Evolutionary conservation across 495 filamentous ascomycete genomes (phyloP).

Genomic region (Jackrogersella multiformis): DNA sequence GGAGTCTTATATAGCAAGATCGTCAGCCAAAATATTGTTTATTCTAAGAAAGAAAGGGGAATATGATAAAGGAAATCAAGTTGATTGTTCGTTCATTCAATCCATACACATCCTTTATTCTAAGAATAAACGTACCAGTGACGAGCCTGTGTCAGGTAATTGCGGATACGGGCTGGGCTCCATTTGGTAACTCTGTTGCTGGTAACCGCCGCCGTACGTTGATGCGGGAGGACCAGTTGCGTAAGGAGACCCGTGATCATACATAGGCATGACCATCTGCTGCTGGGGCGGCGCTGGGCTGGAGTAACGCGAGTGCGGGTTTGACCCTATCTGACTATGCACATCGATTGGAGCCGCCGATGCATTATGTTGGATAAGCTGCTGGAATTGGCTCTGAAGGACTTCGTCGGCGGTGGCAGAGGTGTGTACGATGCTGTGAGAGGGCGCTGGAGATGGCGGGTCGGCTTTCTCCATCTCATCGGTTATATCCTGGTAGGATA

Average conservation of each 20-base stretch:
- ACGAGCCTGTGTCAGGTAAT: constrained; percentile 40
- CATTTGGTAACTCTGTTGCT: constrained; percentile 49
- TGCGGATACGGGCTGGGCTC: constrained; percentile 49
- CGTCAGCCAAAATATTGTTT: constrained; percentile 9
- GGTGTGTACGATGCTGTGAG: constrained; percentile 34
- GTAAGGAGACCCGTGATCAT: constrained; percentile 42
- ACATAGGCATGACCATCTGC: constrained; percentile 37
- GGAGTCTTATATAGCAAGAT: constrained; percentile 35
- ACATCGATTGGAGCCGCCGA: constrained; percentile 39
- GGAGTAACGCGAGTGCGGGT: constrained; percentile 54
- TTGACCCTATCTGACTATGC: constrained; percentile 49
- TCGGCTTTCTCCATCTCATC: constrained; percentile 50
- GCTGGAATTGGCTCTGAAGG: constrained; percentile 57
- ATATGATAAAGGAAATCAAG: constrained; percentile 23
- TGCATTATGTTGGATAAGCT: constrained; percentile 62
- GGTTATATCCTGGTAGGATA: constrained; percentile 7
- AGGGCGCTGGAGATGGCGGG: constrained; percentile 55
- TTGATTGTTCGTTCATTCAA: constrained; percentile 28
- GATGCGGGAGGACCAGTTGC: constrained; percentile 8
- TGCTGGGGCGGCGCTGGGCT: constrained; percentile 49
- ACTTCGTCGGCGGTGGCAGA: constrained; percentile 46
- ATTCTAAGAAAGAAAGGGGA: constrained; percentile 2
- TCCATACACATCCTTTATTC: constrained; percentile 16
- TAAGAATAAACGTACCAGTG: constrained; percentile 45
- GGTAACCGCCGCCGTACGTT: constrained; percentile 42